phyloP scores from a whole-genome alignment of 768 basidiomycete species.

The Fomitopsis serialis region DNA sequence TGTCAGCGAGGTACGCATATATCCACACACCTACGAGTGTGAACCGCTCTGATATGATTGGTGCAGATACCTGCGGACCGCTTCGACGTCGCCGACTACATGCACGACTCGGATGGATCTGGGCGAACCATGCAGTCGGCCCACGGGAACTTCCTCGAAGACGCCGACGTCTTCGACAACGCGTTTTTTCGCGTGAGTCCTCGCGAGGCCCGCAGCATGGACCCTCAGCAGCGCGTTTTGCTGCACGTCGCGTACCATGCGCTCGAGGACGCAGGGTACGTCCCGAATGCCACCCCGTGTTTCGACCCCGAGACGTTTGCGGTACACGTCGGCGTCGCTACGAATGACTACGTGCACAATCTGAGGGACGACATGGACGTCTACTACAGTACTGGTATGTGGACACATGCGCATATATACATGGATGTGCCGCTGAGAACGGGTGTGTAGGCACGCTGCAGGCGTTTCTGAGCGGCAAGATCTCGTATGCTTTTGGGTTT shows the following conservation, averaged over 20 bases:
- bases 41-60: background rate
- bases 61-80: conserved; percentile 56
- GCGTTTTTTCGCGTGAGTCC: conserved; percentile 70
- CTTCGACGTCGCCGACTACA: conserved; percentile 43
- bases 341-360: conserved; percentile 66
- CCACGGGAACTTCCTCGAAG: conserved; percentile 60
- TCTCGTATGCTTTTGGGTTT: conserved; percentile 64
- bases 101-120: conserved; percentile 17
- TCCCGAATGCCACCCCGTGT: conserved; percentile 48
- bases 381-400: conserved; percentile 66
- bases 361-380: conserved; percentile 57
- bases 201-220: conserved; percentile 70
- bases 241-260: conserved; percentile 65
- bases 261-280: conserved; percentile 65
- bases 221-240: conserved; percentile 69
- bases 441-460: conserved; percentile 53
- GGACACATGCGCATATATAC: conserved; percentile 1
- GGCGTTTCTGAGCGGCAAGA: conserved; percentile 65
- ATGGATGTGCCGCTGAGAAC: background rate
- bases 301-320: conserved; percentile 53
- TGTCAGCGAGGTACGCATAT: conserved; percentile 42
- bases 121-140: conserved; percentile 44
- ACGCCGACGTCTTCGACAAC: conserved; percentile 59
- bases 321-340: conserved; percentile 64
- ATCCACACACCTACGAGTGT: background rate